Base-by-base conservation (phyloP, 495 filamentous ascomycete genomes). In the Lophiostoma macrostomum region DNA sequence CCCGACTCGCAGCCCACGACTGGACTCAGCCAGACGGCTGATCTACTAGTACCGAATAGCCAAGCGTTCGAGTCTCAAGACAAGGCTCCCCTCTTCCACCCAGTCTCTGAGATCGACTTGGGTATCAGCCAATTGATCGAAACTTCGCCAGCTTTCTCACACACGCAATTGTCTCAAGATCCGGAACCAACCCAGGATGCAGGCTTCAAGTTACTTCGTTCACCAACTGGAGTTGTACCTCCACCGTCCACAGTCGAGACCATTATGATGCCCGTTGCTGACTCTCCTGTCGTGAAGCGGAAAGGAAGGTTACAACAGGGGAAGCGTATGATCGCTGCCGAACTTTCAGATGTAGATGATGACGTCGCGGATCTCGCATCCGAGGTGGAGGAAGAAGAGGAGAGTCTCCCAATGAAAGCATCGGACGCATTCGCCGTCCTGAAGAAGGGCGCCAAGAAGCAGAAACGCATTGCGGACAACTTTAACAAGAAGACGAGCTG, bases 401-500 rank as follows among this genome's bases (percentile, higher is more conserved):
- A 43, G 18, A 34, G 10, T 3, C 12, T n/a, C 7, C 67, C 74
- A 18, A 67, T 70, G 3, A 76, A 78, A 52, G 86, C 83, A 0
- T 19, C 70, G 2, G 75, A 77, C 51, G 87, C 83, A 0, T 96
- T 96, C 63, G 76, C 79, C 44, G 66, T 86, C n/a, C 83, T 96
- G 82, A 82, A 83, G 61, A 84, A 85, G 56, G 82, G 81, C 0
- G 70, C 81, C 0, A 80, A 80, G 64, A 82, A 84, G 55, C 64
- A 71, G 53, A 64, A 69, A 44, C 58, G 59, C 2, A 59, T 63
- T 2, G n/a, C n/a, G n/a, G 70, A 77, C 18, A 70, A 73, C 6
- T 95, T 88, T 58, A 79, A 95, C 67, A 93, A 86, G 72, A 88
- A 84, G 62, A 93, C 85, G 65, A 94, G 88, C 69, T 86, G 90